A percentile compares a stretch with the other conserved stretches of the same genome.
Evolutionary conservation across 1,284 basidiomycete species (phyloP).

Genomic region (Sanghuangporus baumii): DNA sequence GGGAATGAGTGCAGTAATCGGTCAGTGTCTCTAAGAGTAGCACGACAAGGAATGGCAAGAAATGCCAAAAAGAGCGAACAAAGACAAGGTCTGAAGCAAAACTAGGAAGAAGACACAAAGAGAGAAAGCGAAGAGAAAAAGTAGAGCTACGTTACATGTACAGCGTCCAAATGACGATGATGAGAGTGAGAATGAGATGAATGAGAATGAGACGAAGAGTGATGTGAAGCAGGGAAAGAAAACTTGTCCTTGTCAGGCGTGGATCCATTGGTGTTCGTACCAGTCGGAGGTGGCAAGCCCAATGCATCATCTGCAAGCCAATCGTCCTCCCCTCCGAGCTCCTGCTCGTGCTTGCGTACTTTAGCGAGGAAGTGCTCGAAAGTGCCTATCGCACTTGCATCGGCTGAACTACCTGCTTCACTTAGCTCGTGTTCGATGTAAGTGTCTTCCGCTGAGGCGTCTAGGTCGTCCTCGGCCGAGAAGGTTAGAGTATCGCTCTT

Average conservation of each 20-base stretch:
- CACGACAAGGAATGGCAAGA: not conserved
- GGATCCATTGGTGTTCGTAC: not conserved
- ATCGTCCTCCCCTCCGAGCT: not conserved
- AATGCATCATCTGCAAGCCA: not conserved
- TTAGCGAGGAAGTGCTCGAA: constrained; percentile 18
- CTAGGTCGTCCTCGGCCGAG: not conserved
- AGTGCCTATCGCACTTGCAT: not conserved
- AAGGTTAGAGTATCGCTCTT: not conserved
- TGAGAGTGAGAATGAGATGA: not conserved
- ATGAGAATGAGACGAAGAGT: not conserved
- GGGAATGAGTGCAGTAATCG: not conserved
- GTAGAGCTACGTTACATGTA: constrained; percentile 1
- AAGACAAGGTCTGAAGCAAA: not conserved
- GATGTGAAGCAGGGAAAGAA: not conserved
- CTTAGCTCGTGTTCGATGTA: not conserved
- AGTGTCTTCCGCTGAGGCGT: not conserved
- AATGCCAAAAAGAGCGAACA: not conserved
- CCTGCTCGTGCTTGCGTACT: constrained; percentile 14
- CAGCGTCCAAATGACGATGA: constrained; percentile 7
- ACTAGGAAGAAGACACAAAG: not conserved
- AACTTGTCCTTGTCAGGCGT: not conserved
- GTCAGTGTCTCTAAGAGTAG: not conserved
- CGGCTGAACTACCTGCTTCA: not conserved
- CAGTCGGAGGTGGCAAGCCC: not conserved
- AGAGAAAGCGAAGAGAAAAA: not conserved